Base-by-base conservation (phyloP, 2,329 filamentous ascomycete species). In the Arthrobotrys pseudoclavata region DNA sequence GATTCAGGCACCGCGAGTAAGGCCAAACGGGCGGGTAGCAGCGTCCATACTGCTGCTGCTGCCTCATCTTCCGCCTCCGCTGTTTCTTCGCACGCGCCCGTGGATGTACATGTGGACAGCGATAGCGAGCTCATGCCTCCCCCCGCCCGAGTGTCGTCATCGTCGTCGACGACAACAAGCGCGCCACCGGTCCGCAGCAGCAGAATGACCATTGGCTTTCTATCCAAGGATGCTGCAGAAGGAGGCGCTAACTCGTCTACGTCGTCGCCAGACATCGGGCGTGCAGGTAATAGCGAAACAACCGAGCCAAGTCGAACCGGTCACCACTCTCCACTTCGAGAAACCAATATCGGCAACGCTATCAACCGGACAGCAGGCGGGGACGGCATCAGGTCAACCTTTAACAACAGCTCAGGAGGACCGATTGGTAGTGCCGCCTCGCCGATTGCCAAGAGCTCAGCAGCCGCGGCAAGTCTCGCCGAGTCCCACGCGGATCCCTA, bases 181-280 rank as follows among this genome's bases (percentile, higher is more conserved):
- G 75, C 75, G 75, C 75, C 75, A 62, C 75, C 75, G 69, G 69
- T 79, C 69, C 75, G 75, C 75, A 72, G 69, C 67, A 79, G 75
- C 69, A 69, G 75, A 62, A 79, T 79, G 75, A 69, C 75, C 40
- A 79, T 79, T 69, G 75, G 75, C 72, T 79, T 79, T 64, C 57
- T 79, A 26, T 71, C 75, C 60, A 79, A 79, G 62, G 72, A 77
- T 67, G 72, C 61, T 68, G 74, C 67, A 71, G 74, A 77, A 62
- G 74, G 74, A 70, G 74, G 74, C 64, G 66, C 74, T 77, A 77
- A 77, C 74, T 77, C 74, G 74, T 76, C 66, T 67, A 70, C 74
- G 34, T 77, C 74, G 37, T 68, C 67, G 55, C 74, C 62, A 77
- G 74, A 71, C 66, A 71, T 77, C 74, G 48, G 67, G 47, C 74